Evolutionary conservation across 257 asterid species (phyloP).

Genomic region (Gynochthodes officinalis): DNA sequence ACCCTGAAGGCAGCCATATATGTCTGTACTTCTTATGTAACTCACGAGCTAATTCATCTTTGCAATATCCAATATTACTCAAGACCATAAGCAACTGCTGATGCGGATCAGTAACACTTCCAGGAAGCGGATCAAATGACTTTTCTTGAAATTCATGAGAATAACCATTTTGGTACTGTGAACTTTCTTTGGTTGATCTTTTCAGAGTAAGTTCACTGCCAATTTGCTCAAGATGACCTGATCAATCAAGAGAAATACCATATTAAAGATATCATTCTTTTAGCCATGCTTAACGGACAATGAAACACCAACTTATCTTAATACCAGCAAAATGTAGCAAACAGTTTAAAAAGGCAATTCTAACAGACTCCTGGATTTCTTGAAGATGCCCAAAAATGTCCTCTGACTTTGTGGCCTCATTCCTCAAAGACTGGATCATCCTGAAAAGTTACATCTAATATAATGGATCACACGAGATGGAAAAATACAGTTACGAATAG

Average conservation of each 20-base stretch:
- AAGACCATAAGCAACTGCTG: slow-evolving; percentile 86
- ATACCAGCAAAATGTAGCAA: slow-evolving; percentile 87
- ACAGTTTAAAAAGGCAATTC: slow-evolving; percentile 86
- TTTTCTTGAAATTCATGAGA: slow-evolving; percentile 47
- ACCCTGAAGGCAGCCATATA: slow-evolving; percentile 83
- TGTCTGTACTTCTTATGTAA: slow-evolving; percentile 60
- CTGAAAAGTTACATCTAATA: slow-evolving; percentile 40
- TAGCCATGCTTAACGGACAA: background rate
- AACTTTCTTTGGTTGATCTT: slow-evolving; percentile 47
- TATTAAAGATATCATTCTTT: slow-evolving; percentile 16
- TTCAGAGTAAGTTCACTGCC: slow-evolving; percentile 60
- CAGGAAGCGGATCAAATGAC: slow-evolving; percentile 69
- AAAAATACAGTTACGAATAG: background rate
- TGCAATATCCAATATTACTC: slow-evolving; percentile 95
- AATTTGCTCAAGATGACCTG: slow-evolving; percentile 77
- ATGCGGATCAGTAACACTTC: slow-evolving; percentile 75
- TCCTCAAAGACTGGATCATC: slow-evolving; percentile 73
- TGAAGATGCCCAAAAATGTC: slow-evolving; percentile 73
- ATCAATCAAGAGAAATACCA: slow-evolving; percentile 14
- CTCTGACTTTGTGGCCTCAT: slow-evolving; percentile 73
- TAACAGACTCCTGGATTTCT: slow-evolving; percentile 86
- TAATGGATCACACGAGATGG: background rate
- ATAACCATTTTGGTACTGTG: slow-evolving; percentile 61
- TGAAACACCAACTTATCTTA: slow-evolving; percentile 19
- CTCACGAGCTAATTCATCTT: slow-evolving; percentile 85